Base-by-base conservation (phyloP, 257 asterid species). In the Galeopsis tetrahit region DNA sequence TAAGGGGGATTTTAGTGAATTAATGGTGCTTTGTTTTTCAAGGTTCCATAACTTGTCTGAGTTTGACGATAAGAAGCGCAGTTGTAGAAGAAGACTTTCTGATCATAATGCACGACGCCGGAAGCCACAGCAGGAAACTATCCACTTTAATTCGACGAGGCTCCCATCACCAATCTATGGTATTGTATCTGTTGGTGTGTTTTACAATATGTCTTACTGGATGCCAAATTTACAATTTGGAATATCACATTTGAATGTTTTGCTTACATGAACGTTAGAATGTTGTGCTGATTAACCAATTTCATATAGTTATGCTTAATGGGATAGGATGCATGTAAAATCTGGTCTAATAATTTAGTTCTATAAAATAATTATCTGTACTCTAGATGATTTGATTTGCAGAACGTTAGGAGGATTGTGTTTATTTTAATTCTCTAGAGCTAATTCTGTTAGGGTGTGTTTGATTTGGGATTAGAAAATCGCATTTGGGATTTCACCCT, bases 21-120 rank as follows among this genome's bases (percentile, higher is more conserved):
- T 21, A 69, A 66, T 42, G 56, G 42, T 63, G 11, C 38, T 60
- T 21, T 68, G 40, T 69, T 13, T 33, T 35, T 74, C 77, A 80
- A 94, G 99, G 97, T 94, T 94, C 89, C 99, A 94, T 80, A 80
- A 83, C 73, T 74, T 91, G 81, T 71, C 88, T 5, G 97, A 89
- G 39, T 94, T 94, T 78, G 99, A 94, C 67, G 96, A 87, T 4
- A 91, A 82, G 84, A 94, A 94, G 85, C 89, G 99, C 66, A 94
- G 99, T 82, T 94, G 99, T 78, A 81, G 99, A 43, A 85, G 93
- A 77, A 81, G 96, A 73, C 97, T 94, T 49, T 85, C 90, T 74
- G 97, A 94, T 82, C 99, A 93, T 78, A 93, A 93, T 80, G 92
- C 96, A 52, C 82, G 98, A 10, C 96, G 98, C 63, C 90, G 98